Percentiles rank a stretch among this genome's conserved stretches.
Conservation (phyloP, 495 filamentous ascomycete species). For the Gamarada debralockiae region DNA sequence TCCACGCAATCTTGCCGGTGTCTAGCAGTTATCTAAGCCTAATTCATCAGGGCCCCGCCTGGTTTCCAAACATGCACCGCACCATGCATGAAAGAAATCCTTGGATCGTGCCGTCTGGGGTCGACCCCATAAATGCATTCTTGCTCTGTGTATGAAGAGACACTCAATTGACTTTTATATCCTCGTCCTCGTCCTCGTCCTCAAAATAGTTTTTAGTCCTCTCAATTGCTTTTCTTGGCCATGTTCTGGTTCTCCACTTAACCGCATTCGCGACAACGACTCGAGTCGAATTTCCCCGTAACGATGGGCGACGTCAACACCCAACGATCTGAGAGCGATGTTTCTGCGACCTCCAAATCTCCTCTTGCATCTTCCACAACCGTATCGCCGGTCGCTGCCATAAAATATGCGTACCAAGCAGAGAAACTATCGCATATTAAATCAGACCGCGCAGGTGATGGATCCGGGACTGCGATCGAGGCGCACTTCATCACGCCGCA, state of each 20-base stretch:
- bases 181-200: neutral
- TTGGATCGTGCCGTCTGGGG: too few relatives aligned
- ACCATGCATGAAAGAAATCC: too few relatives aligned
- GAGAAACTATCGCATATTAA: slow-evolving; percentile 52
- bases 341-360: neutral
- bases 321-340: neutral
- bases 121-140: too few relatives aligned
- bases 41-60: too few relatives aligned
- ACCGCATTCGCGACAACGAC: neutral
- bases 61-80: too few relatives aligned
- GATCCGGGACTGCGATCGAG: slow-evolving; percentile 47
- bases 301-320: slow-evolving; percentile 6
- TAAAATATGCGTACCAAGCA: slow-evolving; percentile 45
- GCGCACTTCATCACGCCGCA: slow-evolving; percentile 65
- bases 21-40: too few relatives aligned
- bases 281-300: slow-evolving; percentile 1
- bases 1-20: too few relatives aligned
- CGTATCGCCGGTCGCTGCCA: slow-evolving; percentile 13
- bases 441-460: slow-evolving; percentile 18
- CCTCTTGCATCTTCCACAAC: neutral
- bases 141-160: too few relatives aligned
- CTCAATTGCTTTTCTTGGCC: neutral
- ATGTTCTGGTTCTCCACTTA: neutral
- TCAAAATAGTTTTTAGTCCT: neutral
- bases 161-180: too few relatives aligned